Evolutionary conservation across 352 stramenopile genomes (phyloP).

Genomic region (Pythium utonaiense): DNA sequence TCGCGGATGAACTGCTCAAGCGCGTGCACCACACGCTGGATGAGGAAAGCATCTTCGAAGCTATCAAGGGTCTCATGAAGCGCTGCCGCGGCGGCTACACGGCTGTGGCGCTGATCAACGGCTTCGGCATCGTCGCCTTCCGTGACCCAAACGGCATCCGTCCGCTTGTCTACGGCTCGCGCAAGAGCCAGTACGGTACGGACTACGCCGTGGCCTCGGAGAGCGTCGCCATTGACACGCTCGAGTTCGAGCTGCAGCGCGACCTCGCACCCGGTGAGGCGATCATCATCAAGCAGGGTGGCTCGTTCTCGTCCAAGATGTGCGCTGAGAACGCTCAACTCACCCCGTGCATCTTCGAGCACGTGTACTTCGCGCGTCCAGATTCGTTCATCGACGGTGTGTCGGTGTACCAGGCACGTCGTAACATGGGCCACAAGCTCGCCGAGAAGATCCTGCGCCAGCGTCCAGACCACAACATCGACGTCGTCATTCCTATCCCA

Average conservation of each 20-base stretch:
- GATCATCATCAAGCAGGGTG: constrained; percentile 93
- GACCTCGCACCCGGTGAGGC: constrained; percentile 96
- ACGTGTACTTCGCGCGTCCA: constrained; percentile 99
- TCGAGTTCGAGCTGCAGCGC: constrained; percentile 94
- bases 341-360: constrained; percentile 99
- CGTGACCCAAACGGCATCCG: constrained; percentile 97
- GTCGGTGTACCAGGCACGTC: constrained; percentile 96
- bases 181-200: constrained; percentile 74
- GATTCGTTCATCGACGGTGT: constrained; percentile 99
- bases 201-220: constrained; percentile 97
- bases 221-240: constrained; percentile 97
- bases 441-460: constrained; percentile 92
- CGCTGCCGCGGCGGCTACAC: constrained; percentile 96
- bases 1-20: constrained; percentile 95
- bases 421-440: constrained; percentile 98
- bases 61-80: constrained; percentile 91
- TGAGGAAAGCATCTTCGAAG: constrained; percentile 86
- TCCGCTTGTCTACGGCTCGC: constrained; percentile 92
- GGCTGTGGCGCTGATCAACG: constrained; percentile 97
- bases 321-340: constrained; percentile 72
- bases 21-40: constrained; percentile 63
- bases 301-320: constrained; percentile 79
- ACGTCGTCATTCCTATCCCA: constrained; percentile 99
- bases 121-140: constrained; percentile 97
- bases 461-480: constrained; percentile 92